Evolutionary conservation across 305 asterid genomes (phyloP), one percentile per base, ranked within the genome.

Genomic region (Euphrasia arctica): DNA sequence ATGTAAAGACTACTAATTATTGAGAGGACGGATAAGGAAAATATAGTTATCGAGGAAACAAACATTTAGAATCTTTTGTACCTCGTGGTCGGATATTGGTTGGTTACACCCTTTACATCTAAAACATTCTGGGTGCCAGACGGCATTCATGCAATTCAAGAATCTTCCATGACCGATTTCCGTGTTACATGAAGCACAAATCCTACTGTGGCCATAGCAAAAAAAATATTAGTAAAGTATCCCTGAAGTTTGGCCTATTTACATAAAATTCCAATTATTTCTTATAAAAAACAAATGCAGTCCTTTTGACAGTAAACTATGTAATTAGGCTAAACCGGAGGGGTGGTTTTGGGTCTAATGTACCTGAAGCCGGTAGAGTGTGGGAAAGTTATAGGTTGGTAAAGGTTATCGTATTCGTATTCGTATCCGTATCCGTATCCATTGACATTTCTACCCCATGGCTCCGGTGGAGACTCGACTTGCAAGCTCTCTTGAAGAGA

Each of bases 1-100:
- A n/a, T n/a, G 28, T 28, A 58, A 7, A 36, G 32, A 14, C 27
- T 14, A 52, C 34, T 31, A 31, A 31, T 31, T 31, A 31, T n/a
- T 2, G 34, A 31, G 34, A 31, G 34, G 34, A 4, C 34, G 4
- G 3, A 31, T 31, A 31, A 31, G 4, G 32, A 29, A 29, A 29
- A 29, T 29, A 29, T 29, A 18, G 32, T 4, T 29, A 29, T 29
- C 32, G 9, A 2, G 8, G n/a, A 4, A 43, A n/a, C n/a, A 43
- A 7, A 6, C 36, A 13, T 63, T 48, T 27, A 68, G 60, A 75
- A 64, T 66, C 42, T 32, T 48, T 49, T 55, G 52, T 78, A 94
- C 99, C 99, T 94, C 99, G 28, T 85, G 85, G 75, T 94, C 99
- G 47, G 92, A 79, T 72, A 94, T 90, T 27, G 99, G 96, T 71